Conservation (phyloP, 495 filamentous ascomycete genomes). For the Trichoderma orchidacearum region DNA sequence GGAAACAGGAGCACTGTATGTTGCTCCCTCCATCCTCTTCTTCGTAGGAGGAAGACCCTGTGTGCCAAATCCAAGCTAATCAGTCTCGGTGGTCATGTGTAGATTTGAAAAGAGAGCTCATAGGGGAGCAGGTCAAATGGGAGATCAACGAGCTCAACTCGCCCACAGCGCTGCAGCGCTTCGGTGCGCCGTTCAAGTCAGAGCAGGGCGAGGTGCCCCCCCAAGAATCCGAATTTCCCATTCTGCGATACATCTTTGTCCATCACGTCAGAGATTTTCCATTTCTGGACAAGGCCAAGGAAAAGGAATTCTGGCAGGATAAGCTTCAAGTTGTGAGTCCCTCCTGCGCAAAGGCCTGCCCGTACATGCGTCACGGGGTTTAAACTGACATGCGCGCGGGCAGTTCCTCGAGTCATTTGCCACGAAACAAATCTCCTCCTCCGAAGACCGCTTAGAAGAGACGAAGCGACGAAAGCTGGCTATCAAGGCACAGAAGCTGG, state of each 20-base stretch:
- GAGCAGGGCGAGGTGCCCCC: slow-evolving; percentile 86
- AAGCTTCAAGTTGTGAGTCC: slow-evolving; percentile 84
- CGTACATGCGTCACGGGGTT: background rate
- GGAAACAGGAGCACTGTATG: slow-evolving; percentile 97
- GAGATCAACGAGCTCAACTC: slow-evolving; percentile 89
- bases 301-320: slow-evolving; percentile 99
- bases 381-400: slow-evolving; percentile 6
- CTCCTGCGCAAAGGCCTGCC: background rate
- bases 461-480: slow-evolving; percentile 91
- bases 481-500: slow-evolving; percentile 81
- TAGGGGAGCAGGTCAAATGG: slow-evolving; percentile 73
- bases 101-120: slow-evolving; percentile 94
- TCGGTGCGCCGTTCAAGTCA: slow-evolving; percentile 88
- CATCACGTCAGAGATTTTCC: slow-evolving; percentile 97
- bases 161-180: slow-evolving; percentile 84
- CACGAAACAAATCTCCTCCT: slow-evolving; percentile 93
- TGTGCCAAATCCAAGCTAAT: slow-evolving; percentile 7
- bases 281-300: slow-evolving; percentile 85
- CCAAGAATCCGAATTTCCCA: slow-evolving; percentile 85
- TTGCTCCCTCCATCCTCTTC: slow-evolving; percentile 2
- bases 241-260: slow-evolving; percentile 93
- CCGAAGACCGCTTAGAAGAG: slow-evolving; percentile 88
- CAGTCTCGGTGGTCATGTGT: background rate
- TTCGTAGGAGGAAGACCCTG: slow-evolving; percentile 7
- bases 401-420: slow-evolving; percentile 96